Base-by-base conservation (phyloP, 768 basidiomycete genomes). In the Auricularia auricula-judae region DNA sequence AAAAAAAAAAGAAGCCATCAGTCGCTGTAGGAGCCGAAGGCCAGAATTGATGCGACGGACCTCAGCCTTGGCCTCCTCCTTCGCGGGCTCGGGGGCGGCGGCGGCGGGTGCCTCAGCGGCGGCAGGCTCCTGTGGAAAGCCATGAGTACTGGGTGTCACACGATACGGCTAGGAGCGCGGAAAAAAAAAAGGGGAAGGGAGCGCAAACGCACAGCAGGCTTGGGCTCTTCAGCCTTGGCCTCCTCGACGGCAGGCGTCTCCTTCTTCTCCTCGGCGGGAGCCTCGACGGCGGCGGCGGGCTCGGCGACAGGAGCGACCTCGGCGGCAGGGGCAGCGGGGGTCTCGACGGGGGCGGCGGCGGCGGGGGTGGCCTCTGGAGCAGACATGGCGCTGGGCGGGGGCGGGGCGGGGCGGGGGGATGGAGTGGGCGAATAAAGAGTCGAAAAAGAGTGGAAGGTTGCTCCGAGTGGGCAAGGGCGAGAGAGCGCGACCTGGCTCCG, bases 381-480 rank as follows among this genome's bases (percentile, higher is more conserved):
- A 81, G 91, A 91, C 89, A 93, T 92, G 90, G 91, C 84, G 78
- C 78, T 76, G 79, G 73, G 54, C 42, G 47, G 56, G 65, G 39
- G 61, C 47, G 34, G 67, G 34, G 62, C 43, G 59, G 60, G 61
- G 82, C 82, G 81, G 79, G 77, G 81, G 79, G 78, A 7, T 75
- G 77, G 78, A 77, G 75, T 77, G 79, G 78, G 80, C 66, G 69
- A 71, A 67, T 66, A 69, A 65, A 68, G 65, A 65, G 59, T 56
- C 58, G 63, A 68, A 71, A 59, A 23, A n/a, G 56, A 59, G 56
- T 59, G 56, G 56, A 59, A 59, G 47, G 56, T 59, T 59, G 56
- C 56, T 33, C 23, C 56, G 71, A 74, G 77, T 76, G 81, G 74
- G 74, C 76, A 78, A 74, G 70, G 69, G 68, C 70, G 76, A 76